Base-by-base conservation (phyloP, 495 filamentous ascomycete genomes). In the Aspergillus nanangensis region DNA sequence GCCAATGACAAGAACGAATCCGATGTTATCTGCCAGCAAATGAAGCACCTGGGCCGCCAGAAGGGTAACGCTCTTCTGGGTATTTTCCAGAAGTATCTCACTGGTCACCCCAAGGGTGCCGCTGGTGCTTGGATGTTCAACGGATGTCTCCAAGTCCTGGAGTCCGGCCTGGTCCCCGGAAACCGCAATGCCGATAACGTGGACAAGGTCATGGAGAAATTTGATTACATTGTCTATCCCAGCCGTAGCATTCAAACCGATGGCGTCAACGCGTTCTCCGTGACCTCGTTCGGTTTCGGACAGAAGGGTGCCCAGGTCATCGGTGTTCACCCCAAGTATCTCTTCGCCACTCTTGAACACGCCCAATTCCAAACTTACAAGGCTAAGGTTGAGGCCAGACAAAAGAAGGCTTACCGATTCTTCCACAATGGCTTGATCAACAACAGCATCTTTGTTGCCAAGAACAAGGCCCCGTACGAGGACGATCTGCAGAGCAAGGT, bases 1-100 rank as follows among this genome's bases (percentile, higher is more conserved):
- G 93, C 93, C 44, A 99, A 99, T 61, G 93, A 99, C 75, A 99
- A 99, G 82, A 99, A 99, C 65, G 93, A 99, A 66, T 96, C 93
- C 21, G 90, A 93, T 46, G 91, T 95, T 59, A 84, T 99, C 55
- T 96, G 92, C 76, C 87, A 96, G 67, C 95, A 97, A 72, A 77
- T 99, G 69, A 83, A 80, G 55, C 94, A 99, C 64, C 84, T 99
- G 37, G 93, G 94, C 48, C 86, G 93, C 40, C 81, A 83, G 67
- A 96, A 95, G 79, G 93, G 93, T 57, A 97, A 99, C 63, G 90
- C 94, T 21, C 74, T 99, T 7, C 67, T 97, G 47, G 93, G 93
- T 69, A 92, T 99, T 63, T 99, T 97, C 87, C 93, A 99, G 67
- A 99, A 99, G 67, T 97, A 95, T 65, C 83, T 99, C 31, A 99